Conservation (phyloP, 345 rosid genomes). For the Excoecaria agallocha region DNA sequence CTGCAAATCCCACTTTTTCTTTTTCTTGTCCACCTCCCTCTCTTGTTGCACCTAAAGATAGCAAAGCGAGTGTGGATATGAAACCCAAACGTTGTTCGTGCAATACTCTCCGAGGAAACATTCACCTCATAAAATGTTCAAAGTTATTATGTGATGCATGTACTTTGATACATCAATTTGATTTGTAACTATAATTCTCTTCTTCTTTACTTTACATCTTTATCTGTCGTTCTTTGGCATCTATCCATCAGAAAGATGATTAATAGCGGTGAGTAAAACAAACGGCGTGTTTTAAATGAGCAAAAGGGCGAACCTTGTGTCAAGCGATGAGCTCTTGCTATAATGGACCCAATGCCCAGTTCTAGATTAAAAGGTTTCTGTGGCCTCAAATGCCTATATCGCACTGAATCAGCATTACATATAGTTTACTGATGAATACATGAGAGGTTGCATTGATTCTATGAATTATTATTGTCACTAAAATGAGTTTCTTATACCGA, state of each 20-base stretch:
- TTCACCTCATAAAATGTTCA: not conserved
- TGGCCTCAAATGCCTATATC: conserved; percentile 15
- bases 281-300: too few relatives aligned
- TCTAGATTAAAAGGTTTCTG: conserved; percentile 37
- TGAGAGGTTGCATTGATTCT: too few relatives aligned
- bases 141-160: conserved; percentile 12
- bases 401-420: conserved; percentile 10
- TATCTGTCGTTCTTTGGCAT: conserved; percentile 5
- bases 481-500: not conserved
- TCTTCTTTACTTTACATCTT: not conserved
- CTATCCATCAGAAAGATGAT: not conserved
- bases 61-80: too few relatives aligned
- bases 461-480: not conserved
- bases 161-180: not conserved
- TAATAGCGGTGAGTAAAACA: not conserved
- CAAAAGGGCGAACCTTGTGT: too few relatives aligned
- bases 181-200: not conserved
- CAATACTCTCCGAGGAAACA: too few relatives aligned
- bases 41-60: too few relatives aligned
- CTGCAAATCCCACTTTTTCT: too few relatives aligned
- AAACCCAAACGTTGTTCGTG: too few relatives aligned
- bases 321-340: too few relatives aligned
- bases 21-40: too few relatives aligned
- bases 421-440: conserved; percentile 12
- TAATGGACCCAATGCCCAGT: conserved; percentile 49